Conservation (phyloP, 1,139 yeast species). For the Starmera stellimalicola region DNA sequence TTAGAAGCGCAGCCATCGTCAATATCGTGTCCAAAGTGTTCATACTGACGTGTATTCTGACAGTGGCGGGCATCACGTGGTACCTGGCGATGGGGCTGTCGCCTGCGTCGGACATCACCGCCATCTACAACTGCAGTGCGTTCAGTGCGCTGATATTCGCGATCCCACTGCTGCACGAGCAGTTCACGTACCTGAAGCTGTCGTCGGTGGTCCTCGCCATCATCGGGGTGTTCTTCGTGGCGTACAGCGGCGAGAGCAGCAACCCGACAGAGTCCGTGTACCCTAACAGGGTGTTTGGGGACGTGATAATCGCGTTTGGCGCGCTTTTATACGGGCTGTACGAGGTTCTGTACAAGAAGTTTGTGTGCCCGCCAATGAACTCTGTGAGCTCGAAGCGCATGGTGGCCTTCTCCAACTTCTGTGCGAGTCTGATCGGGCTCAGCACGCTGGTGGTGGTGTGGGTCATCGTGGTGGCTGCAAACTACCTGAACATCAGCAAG, state of each 20-base stretch:
- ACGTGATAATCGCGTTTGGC: constrained; percentile 64
- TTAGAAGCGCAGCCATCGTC: constrained; percentile 35
- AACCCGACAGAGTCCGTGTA: constrained; percentile 13
- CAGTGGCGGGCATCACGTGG: constrained; percentile 80
- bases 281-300: constrained; percentile 64
- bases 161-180: constrained; percentile 61
- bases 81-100: constrained; percentile 76
- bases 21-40: constrained; percentile 38
- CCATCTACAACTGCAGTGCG: constrained; percentile 84
- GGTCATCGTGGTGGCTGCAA: constrained; percentile 38
- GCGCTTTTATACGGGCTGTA: constrained; percentile 78
- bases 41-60: constrained; percentile 47
- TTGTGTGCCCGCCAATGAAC: constrained; percentile 64
- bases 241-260: constrained; percentile 49
- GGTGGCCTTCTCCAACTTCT: constrained; percentile 47
- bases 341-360: constrained; percentile 73
- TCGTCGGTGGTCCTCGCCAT: constrained; percentile 65
- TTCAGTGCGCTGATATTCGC: constrained; percentile 84
- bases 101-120: constrained; percentile 80
- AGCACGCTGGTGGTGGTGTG: constrained; percentile 45
- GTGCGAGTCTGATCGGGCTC: constrained; percentile 50
- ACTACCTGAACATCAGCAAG: constrained; percentile 46
- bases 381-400: constrained; percentile 43
- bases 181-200: constrained; percentile 55
- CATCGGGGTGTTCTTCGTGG: constrained; percentile 68